These are phyloP conservation scores for Lactarius deliciosus DNA, from an alignment of 768 basidiomycete species.

Conservation along the genomic window DNA sequence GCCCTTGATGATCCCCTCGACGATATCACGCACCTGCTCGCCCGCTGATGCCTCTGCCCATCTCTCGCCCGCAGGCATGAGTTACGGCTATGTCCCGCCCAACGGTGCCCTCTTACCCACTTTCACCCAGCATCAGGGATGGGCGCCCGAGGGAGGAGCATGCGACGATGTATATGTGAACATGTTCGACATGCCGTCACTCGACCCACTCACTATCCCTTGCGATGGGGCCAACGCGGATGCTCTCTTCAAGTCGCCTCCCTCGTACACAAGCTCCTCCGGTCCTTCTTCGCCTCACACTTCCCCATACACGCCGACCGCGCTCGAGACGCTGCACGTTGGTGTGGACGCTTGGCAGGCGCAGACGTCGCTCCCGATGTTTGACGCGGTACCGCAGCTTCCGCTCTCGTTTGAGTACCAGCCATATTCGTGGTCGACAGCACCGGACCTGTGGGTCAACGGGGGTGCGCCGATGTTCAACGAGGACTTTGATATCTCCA, in stretches of 20 bases:
- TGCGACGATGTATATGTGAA: conserved; percentile 16
- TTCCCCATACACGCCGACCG: conserved; percentile 24
- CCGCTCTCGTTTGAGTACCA: conserved; percentile 32
- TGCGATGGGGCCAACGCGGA: neutral
- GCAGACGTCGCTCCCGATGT: conserved; percentile 28
- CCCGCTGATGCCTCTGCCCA: conserved; percentile 37
- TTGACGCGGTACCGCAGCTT: conserved; percentile 32
- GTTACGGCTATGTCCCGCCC: conserved; percentile 57
- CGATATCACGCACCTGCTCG: conserved; percentile 51
- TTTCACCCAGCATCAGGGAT: conserved; percentile 26
- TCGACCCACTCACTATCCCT: conserved; percentile 22
- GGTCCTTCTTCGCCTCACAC: conserved; percentile 26
- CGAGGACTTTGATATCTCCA: conserved; percentile 65
- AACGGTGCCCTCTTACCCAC: conserved; percentile 30
- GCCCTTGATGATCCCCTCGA: conserved; percentile 53
- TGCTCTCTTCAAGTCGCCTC: conserved; percentile 21
- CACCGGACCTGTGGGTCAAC: conserved; percentile 38
- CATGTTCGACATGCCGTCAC: conserved; percentile 19
- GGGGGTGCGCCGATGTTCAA: conserved; percentile 44
- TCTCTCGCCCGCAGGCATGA: conserved; percentile 41
- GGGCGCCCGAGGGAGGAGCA: conserved; percentile 18
- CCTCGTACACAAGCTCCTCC: conserved; percentile 25
- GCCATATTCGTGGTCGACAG: conserved; percentile 36
- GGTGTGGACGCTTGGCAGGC: conserved; percentile 27
- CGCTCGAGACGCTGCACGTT: conserved; percentile 28